These are phyloP conservation scores for Dioszegia hungarica DNA, from an alignment of 768 basidiomycete species.

Conservation along the genomic window DNA sequence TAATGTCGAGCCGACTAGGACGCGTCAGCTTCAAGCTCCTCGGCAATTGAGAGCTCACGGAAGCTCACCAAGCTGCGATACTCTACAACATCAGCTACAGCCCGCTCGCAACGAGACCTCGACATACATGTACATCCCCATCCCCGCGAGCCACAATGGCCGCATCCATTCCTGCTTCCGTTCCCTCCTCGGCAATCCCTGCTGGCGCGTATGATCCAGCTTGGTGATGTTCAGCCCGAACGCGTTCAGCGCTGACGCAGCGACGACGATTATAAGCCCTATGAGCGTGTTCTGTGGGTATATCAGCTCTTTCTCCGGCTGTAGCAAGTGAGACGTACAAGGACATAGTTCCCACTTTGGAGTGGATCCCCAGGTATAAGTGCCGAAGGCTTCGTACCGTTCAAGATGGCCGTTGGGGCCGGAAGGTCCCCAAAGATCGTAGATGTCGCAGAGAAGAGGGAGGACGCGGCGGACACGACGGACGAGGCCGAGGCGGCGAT, in stretches of 20 bases:
- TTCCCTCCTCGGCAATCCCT: slow-evolving; percentile 63
- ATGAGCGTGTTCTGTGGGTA: slow-evolving; percentile 35
- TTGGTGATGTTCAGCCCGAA: slow-evolving; percentile 88
- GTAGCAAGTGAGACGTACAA: background rate
- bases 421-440: background rate
- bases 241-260: slow-evolving; percentile 59
- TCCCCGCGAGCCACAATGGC: slow-evolving; percentile 84
- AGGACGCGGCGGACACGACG: background rate
- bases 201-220: slow-evolving; percentile 71
- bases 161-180: slow-evolving; percentile 73
- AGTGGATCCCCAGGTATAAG: slow-evolving; percentile 4
- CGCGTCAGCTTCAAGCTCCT: background rate
- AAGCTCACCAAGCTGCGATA: slow-evolving; percentile 3
- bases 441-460: background rate
- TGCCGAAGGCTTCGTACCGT: slow-evolving; percentile 1
- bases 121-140: slow-evolving; percentile 93
- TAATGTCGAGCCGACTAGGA: slow-evolving; percentile 27
- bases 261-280: slow-evolving; percentile 72
- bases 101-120: background rate
- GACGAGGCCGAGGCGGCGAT: background rate
- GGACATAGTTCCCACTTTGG: slow-evolving; percentile 4
- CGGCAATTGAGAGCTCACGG: background rate
- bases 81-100: background rate
- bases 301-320: background rate
- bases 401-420: background rate